Conservation (phyloP, 768 basidiomycete genomes). For the Cystoderma amianthinum region DNA sequence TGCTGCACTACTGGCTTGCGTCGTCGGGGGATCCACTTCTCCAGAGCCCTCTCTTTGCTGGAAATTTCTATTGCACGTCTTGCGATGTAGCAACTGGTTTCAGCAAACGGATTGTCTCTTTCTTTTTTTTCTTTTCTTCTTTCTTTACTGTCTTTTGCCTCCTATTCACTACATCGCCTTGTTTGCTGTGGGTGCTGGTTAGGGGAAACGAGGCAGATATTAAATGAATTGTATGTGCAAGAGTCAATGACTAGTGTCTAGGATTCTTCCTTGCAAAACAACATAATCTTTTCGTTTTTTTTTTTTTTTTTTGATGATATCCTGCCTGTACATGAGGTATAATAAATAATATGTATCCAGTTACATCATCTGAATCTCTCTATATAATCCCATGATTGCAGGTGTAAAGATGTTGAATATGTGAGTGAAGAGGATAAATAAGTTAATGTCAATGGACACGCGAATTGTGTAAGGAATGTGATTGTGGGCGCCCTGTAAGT, state of each 20-base stretch:
- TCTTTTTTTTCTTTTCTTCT: not conserved
- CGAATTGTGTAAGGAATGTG: too few relatives aligned
- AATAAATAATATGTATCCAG: too few relatives aligned
- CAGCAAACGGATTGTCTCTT: constrained; percentile 5
- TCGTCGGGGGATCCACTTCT: constrained; percentile 37
- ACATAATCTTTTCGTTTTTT: too few relatives aligned
- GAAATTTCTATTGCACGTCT: not conserved
- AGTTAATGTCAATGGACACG: too few relatives aligned
- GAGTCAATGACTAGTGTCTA: not conserved
- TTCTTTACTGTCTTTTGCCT: not conserved
- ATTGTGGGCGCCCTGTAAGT: too few relatives aligned
- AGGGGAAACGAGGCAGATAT: not conserved
- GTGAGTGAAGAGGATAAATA: too few relatives aligned
- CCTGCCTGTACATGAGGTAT: too few relatives aligned
- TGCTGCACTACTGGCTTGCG: constrained; percentile 38
- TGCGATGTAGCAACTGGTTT: not conserved
- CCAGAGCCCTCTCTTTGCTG: constrained; percentile 3
- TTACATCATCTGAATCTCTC: too few relatives aligned
- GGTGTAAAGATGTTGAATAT: too few relatives aligned
- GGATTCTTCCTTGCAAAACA: not conserved
- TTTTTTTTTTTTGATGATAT: too few relatives aligned
- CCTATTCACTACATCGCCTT: not conserved
- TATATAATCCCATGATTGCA: too few relatives aligned
- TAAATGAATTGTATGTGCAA: not conserved
- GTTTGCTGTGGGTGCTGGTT: not conserved